Conservation (phyloP, 805 yeast species). For the Candida tallmaniae region DNA sequence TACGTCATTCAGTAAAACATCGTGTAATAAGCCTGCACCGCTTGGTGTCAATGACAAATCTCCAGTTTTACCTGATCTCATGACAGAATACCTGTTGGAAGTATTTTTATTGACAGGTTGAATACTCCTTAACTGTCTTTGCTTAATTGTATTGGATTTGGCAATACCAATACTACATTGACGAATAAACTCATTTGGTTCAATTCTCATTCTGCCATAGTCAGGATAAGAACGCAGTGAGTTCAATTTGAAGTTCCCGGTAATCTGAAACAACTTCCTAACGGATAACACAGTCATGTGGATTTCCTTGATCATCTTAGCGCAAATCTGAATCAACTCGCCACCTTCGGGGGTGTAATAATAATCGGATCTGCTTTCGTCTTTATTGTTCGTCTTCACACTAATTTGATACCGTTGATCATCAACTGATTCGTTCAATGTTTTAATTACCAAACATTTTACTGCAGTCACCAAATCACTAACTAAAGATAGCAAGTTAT, state of each 20-base stretch:
- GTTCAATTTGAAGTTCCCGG: constrained; percentile 65
- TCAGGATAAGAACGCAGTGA: constrained; percentile 62
- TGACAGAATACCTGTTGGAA: constrained; percentile 44
- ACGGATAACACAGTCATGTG: constrained; percentile 47
- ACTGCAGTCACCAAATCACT: constrained; percentile 64
- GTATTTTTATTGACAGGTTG: constrained; percentile 17
- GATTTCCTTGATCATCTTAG: constrained; percentile 56
- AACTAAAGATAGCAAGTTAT: constrained; percentile 53
- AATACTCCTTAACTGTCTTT: constrained; percentile 16
- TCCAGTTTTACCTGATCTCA: constrained; percentile 48
- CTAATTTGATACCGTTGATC: constrained; percentile 19
- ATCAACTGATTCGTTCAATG: constrained; percentile 39
- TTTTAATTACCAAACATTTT: constrained; percentile 54
- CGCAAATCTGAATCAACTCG: constrained; percentile 52
- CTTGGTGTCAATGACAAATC: constrained; percentile 43
- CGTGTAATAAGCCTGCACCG: constrained; percentile 44
- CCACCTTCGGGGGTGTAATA: constrained; percentile 66
- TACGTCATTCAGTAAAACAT: constrained; percentile 23
- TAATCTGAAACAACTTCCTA: constrained; percentile 45
- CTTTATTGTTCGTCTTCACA: constrained; percentile 5
- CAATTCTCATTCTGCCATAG: constrained; percentile 50
- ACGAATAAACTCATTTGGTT: constrained; percentile 56
- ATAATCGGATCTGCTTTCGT: constrained; percentile 24
- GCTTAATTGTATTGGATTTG: constrained; percentile 28
- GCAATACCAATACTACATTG: constrained; percentile 59